Percentiles rank a stretch among this genome's conserved stretches.
Evolutionary conservation across 495 filamentous ascomycete species (phyloP).

Genomic region (Penicillium odoratum): DNA sequence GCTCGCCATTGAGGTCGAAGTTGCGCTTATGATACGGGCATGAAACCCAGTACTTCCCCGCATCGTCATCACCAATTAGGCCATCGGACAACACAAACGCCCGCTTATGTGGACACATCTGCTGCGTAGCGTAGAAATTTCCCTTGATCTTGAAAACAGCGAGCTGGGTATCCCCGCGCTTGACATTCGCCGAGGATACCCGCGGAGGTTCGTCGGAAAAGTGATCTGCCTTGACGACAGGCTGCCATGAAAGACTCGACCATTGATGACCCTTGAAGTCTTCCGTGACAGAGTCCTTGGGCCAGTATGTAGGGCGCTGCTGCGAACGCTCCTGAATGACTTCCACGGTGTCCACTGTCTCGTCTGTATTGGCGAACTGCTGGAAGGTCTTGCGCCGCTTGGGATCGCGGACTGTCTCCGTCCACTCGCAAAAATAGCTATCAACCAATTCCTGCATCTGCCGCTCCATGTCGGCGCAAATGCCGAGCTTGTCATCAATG

Average conservation of each 20-base stretch:
- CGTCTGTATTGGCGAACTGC: slow-evolving; percentile 86
- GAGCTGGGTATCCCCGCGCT: slow-evolving; percentile 88
- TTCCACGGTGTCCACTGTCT: slow-evolving; percentile 70
- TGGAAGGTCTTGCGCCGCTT: slow-evolving; percentile 69
- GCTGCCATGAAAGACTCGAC: slow-evolving; percentile 79
- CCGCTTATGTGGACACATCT: slow-evolving; percentile 98
- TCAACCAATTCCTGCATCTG: slow-evolving; percentile 90
- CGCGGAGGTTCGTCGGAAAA: slow-evolving; percentile 71
- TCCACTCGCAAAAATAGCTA: slow-evolving; percentile 96
- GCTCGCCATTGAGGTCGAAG: slow-evolving; percentile 70
- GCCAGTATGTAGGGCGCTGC: slow-evolving; percentile 79
- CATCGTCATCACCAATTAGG: slow-evolving; percentile 73
- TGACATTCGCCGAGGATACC: slow-evolving; percentile 68
- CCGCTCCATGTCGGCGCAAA: slow-evolving; percentile 79
- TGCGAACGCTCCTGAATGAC: slow-evolving; percentile 74
- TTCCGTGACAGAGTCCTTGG: slow-evolving; percentile 62
- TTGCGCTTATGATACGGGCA: slow-evolving; percentile 95
- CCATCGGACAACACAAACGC: slow-evolving; percentile 89
- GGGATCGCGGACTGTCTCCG: slow-evolving; percentile 73
- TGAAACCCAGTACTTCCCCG: slow-evolving; percentile 72
- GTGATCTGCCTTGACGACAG: slow-evolving; percentile 69
- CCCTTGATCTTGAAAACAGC: slow-evolving; percentile 87
- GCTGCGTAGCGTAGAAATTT: slow-evolving; percentile 85
- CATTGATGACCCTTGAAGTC: slow-evolving; percentile 79
- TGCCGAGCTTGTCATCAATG: slow-evolving; percentile 85